phyloP scores from a whole-genome alignment of 208 protist species.

The Porcisia deanei region DNA sequence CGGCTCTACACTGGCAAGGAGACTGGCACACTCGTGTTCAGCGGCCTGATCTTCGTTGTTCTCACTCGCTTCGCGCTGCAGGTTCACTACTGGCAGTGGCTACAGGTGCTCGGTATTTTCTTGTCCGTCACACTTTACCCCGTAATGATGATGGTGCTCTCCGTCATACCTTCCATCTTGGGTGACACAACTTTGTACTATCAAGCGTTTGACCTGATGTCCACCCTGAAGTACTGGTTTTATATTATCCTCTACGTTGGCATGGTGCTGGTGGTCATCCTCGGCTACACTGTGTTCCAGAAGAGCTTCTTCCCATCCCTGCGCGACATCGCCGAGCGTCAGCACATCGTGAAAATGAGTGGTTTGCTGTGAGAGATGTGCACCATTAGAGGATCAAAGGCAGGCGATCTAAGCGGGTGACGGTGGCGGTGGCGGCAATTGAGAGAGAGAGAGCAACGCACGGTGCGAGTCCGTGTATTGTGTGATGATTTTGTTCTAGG shows the following conservation, averaged over 20 bases:
- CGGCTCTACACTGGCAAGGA: constrained; percentile 52
- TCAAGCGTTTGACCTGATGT: constrained; percentile 62
- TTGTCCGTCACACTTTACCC: constrained; percentile 61
- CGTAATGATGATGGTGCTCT: constrained; percentile 62
- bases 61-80: constrained; percentile 62
- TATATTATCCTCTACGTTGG: constrained; percentile 66
- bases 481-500: too few relatives aligned
- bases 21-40: constrained; percentile 68
- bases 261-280: constrained; percentile 45
- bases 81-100: constrained; percentile 79
- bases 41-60: constrained; percentile 68
- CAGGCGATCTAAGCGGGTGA: too few relatives aligned
- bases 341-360: constrained; percentile 37
- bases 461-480: too few relatives aligned
- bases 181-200: constrained; percentile 69
- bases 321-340: constrained; percentile 52
- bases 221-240: constrained; percentile 74
- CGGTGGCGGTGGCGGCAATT: too few relatives aligned
- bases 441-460: background rate
- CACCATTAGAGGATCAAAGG: background rate
- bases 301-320: constrained; percentile 64
- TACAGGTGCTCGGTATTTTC: constrained; percentile 59
- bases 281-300: constrained; percentile 59
- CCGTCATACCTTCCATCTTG: constrained; percentile 51
- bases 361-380: constrained; percentile 1